Percentiles rank a stretch among this genome's conserved stretches.
phyloP scores from a whole-genome alignment of 192 early-diverging fungal genomes.

The Umbelopsis sp. region DNA sequence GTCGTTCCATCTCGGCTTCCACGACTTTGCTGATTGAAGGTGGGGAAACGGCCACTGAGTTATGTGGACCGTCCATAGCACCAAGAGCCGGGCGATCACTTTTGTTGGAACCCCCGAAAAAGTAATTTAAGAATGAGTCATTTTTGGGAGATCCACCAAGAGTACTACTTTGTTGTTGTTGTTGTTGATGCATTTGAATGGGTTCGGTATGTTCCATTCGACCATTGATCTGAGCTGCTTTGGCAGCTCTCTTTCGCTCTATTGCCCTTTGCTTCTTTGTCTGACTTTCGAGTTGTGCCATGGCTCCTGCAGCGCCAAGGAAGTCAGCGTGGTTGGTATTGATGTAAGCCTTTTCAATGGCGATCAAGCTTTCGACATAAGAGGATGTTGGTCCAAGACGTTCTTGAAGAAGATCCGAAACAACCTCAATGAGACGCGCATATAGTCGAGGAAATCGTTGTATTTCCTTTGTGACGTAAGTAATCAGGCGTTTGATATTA shows the following conservation, averaged over 20 bases:
- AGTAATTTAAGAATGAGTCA: constrained; percentile 48
- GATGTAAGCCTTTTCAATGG: constrained; percentile 82
- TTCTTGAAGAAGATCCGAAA: constrained; percentile 77
- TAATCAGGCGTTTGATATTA: neutral
- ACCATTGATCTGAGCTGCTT: constrained; percentile 2
- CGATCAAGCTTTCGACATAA: constrained; percentile 80
- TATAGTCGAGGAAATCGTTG: constrained; percentile 77
- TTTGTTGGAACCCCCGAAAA: constrained; percentile 47
- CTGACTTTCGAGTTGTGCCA: constrained; percentile 68
- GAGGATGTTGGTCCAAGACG: constrained; percentile 68
- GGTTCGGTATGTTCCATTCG: neutral
- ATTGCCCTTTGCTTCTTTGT: constrained; percentile 62
- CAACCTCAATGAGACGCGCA: constrained; percentile 71
- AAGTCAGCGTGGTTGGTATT: constrained; percentile 89
- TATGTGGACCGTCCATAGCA: constrained; percentile 26
- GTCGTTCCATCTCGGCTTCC: constrained; percentile 37
- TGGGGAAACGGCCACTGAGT: constrained; percentile 28
- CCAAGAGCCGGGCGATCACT: constrained; percentile 38
- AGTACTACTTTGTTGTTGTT: constrained; percentile 3
- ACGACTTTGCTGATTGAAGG: constrained; percentile 40
- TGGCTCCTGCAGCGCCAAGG: constrained; percentile 76
- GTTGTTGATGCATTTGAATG: neutral
- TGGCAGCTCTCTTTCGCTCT: constrained; percentile 16
- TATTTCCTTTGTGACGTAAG: constrained; percentile 55
- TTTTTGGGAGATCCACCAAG: constrained; percentile 24